phyloP scores from a whole-genome alignment of 1,139 yeast species.

The Blastobotrys indianensis region DNA sequence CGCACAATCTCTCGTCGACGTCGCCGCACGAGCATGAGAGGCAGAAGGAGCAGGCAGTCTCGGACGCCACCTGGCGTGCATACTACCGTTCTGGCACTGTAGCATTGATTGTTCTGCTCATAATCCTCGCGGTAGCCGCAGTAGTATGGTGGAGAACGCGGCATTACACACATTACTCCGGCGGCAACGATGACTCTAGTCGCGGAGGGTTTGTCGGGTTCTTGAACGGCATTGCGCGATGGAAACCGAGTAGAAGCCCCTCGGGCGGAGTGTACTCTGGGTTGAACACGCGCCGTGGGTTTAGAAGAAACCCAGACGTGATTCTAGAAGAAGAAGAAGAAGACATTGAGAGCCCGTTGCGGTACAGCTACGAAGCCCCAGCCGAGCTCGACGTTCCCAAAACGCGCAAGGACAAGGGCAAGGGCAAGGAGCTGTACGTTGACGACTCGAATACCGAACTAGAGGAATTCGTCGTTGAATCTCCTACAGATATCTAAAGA shows the following conservation, averaged over 20 bases:
- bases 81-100: constrained; percentile 37
- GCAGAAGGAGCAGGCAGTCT: constrained; percentile 22
- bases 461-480: constrained; percentile 5
- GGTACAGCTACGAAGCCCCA: not conserved
- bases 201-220: constrained; percentile 16
- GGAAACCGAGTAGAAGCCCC: constrained; percentile 21
- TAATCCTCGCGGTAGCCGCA: constrained; percentile 24
- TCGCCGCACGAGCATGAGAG: constrained; percentile 10
- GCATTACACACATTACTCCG: not conserved
- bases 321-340: constrained; percentile 13
- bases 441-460: constrained; percentile 5
- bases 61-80: constrained; percentile 35
- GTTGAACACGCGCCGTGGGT: not conserved
- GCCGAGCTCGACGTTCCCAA: too few relatives aligned
- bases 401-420: not conserved
- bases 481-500: too few relatives aligned
- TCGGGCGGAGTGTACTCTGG: constrained; percentile 1
- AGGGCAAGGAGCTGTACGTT: not conserved
- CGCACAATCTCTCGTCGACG: constrained; percentile 5
- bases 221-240: constrained; percentile 25
- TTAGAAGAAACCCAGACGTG: not conserved
- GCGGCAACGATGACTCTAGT: constrained; percentile 2
- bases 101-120: constrained; percentile 33
- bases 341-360: constrained; percentile 2
- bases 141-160: constrained; percentile 25